Evolutionary conservation across 2,329 filamentous ascomycete genomes (phyloP).

Genomic region (Colletotrichum gloeosporioides): DNA sequence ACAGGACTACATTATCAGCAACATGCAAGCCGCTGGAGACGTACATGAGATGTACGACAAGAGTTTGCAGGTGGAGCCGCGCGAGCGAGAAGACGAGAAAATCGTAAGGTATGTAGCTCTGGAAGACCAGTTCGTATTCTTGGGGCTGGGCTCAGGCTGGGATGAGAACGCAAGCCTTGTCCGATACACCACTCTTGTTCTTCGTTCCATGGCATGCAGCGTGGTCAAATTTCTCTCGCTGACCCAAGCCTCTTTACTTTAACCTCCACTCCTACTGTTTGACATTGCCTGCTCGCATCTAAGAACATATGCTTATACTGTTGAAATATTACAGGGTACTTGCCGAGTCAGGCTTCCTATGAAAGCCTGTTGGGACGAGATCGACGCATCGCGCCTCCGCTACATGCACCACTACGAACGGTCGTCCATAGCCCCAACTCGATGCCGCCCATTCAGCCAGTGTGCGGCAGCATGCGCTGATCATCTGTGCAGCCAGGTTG

Average conservation of each 20-base stretch:
- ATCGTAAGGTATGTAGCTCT: constrained; percentile 84
- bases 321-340: constrained; percentile 51
- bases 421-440: neutral
- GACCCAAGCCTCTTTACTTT: neutral
- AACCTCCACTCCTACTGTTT: neutral
- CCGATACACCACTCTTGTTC: neutral
- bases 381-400: neutral
- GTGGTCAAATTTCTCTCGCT: neutral
- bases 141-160: constrained; percentile 27
- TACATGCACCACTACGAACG: neutral
- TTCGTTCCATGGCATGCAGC: neutral
- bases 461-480: neutral
- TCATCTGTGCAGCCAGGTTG: neutral
- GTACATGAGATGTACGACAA: constrained; percentile 99
- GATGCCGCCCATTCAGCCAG: neutral
- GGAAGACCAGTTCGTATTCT: constrained; percentile 28
- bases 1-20: constrained; percentile 95
- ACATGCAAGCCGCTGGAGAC: constrained; percentile 94
- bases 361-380: constrained; percentile 27
- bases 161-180: neutral
- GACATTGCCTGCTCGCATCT: neutral
- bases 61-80: constrained; percentile 89
- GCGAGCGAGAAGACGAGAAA: constrained; percentile 98
- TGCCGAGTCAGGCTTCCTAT: constrained; percentile 67
- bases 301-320: constrained; percentile 25